Percentiles rank a stretch among this genome's conserved stretches.
phyloP scores from a whole-genome alignment of 495 filamentous ascomycete genomes.

The Annulohypoxylon maeteangense region DNA sequence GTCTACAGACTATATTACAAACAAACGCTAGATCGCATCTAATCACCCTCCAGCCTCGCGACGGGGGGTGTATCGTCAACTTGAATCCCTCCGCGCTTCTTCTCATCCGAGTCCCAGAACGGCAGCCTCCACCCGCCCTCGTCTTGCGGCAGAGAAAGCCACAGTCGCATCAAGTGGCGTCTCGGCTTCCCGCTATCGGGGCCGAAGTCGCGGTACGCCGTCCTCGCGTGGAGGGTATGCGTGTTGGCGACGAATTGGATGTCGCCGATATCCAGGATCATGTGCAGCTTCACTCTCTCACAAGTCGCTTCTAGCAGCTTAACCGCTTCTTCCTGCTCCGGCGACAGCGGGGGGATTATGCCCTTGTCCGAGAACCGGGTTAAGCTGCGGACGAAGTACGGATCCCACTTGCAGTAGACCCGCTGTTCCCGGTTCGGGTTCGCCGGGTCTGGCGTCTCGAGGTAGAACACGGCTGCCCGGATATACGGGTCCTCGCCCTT shows the following conservation, averaged over 20 bases:
- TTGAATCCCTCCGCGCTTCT: constrained; percentile 88
- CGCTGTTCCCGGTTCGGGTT: constrained; percentile 46
- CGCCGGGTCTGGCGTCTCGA: constrained; percentile 63
- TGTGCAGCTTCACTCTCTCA: constrained; percentile 72
- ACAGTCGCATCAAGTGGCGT: constrained; percentile 84
- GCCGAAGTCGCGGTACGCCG: constrained; percentile 73
- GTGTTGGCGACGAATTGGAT: constrained; percentile 79
- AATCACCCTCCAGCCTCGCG: constrained; percentile 48
- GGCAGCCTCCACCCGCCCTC: constrained; percentile 90
- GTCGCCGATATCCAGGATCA: constrained; percentile 82
- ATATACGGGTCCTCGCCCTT: constrained; percentile 81
- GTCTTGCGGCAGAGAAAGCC: constrained; percentile 80
- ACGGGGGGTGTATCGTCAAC: constrained; percentile 78
- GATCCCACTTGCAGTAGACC: constrained; percentile 76
- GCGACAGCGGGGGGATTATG: constrained; percentile 72
- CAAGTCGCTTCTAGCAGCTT: constrained; percentile 75
- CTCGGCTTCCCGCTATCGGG: constrained; percentile 62
- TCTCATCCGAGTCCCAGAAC: constrained; percentile 80
- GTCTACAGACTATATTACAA: neutral
- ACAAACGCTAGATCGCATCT: constrained; percentile 9
- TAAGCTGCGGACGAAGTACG: constrained; percentile 78
- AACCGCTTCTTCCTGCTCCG: constrained; percentile 71
- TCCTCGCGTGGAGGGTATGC: constrained; percentile 76
- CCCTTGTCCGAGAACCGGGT: constrained; percentile 72
- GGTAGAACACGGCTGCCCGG: constrained; percentile 76